phyloP scores from a whole-genome alignment of 2,329 filamentous ascomycete species.

The Myrmaecium sp. region DNA sequence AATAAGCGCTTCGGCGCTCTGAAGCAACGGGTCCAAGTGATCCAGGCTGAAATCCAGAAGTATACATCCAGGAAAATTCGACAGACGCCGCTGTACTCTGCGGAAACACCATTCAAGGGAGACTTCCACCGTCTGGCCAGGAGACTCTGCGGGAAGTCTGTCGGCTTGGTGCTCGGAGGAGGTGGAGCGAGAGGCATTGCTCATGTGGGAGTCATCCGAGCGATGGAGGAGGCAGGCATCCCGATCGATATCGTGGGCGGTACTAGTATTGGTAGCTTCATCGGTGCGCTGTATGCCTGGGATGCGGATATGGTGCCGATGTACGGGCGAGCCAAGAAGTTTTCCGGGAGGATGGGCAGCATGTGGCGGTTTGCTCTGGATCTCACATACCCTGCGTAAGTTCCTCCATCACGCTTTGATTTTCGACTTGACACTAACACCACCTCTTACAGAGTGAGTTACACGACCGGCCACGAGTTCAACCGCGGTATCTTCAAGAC shows the following conservation, averaged over 20 bases:
- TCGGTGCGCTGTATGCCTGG: slow-evolving; percentile 85
- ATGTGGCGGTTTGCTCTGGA: slow-evolving; percentile 98
- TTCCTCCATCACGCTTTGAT: slow-evolving; percentile 1
- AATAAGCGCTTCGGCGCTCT: slow-evolving; percentile 68
- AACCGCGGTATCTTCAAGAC: slow-evolving; percentile 98
- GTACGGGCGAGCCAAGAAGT: slow-evolving; percentile 93
- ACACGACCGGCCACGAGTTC: slow-evolving; percentile 97
- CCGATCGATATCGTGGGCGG: slow-evolving; percentile 91
- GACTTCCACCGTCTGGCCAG: slow-evolving; percentile 90
- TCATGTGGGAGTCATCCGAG: slow-evolving; percentile 85
- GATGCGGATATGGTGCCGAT: slow-evolving; percentile 95
- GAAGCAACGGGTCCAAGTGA: slow-evolving; percentile 81
- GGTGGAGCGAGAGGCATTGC: slow-evolving; percentile 84
- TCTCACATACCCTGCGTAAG: slow-evolving; percentile 73
- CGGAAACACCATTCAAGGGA: slow-evolving; percentile 84
- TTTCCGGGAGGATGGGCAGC: slow-evolving; percentile 94
- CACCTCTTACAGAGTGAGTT: slow-evolving; percentile 43
- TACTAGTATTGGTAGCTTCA: slow-evolving; percentile 91
- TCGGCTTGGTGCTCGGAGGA: slow-evolving; percentile 84
- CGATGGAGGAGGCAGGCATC: slow-evolving; percentile 89
- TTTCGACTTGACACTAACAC: slow-evolving; percentile 6
- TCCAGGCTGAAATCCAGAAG: slow-evolving; percentile 95
- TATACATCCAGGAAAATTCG: slow-evolving; percentile 90
- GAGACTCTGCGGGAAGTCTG: slow-evolving; percentile 79
- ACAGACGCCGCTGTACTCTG: slow-evolving; percentile 74